Conservation (phyloP, 176 grass and related monocot species). For the Miscanthus lutarioriparius region DNA sequence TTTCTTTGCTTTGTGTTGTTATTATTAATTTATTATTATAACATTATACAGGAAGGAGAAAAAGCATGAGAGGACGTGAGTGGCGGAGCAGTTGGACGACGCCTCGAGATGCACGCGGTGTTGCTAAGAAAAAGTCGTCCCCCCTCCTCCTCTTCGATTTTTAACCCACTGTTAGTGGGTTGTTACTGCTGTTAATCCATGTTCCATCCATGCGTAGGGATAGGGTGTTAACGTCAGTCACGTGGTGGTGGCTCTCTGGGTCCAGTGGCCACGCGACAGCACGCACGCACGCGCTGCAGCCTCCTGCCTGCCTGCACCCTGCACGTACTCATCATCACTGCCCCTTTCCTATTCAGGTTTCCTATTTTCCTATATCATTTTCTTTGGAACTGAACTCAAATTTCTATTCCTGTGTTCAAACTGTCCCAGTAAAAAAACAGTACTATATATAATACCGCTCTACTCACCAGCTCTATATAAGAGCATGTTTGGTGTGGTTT, state of each 20-base stretch:
- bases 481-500: too few relatives aligned
- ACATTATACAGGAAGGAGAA: not conserved
- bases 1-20: not conserved
- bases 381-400: not conserved
- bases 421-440: not conserved
- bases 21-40: too few relatives aligned
- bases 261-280: conserved; percentile 4
- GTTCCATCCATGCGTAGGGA: not conserved
- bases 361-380: not conserved
- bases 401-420: not conserved
- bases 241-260: not conserved
- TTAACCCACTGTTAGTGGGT: not conserved
- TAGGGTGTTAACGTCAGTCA: not conserved
- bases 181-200: not conserved
- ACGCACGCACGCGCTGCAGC: not conserved
- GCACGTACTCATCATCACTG: conserved; percentile 10
- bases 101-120: not conserved
- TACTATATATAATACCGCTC: too few relatives aligned
- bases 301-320: not conserved
- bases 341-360: not conserved
- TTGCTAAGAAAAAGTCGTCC: not conserved
- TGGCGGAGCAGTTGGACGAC: not conserved
- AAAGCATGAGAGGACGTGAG: not conserved
- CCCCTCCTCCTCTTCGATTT: not conserved
- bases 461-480: too few relatives aligned